Conservation (phyloP, 2,329 filamentous ascomycete species). For the Claviceps fusiformis region DNA sequence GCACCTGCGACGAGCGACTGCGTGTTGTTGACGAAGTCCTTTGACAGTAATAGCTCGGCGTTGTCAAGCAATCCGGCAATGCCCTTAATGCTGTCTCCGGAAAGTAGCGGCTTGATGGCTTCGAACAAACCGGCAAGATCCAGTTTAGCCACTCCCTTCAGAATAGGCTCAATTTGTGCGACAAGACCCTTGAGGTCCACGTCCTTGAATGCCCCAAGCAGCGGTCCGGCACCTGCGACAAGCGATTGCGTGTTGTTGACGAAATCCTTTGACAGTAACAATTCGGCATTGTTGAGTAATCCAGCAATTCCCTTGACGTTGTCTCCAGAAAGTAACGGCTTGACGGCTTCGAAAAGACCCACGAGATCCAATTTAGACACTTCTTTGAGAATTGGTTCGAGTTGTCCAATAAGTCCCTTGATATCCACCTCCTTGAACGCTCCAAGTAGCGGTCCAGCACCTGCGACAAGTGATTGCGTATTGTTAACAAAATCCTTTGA, state of each 20-base stretch:
- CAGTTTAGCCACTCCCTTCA: conserved; percentile 8
- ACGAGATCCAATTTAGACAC: conserved; percentile 3
- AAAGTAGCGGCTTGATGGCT: not conserved
- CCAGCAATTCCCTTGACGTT: too few relatives aligned
- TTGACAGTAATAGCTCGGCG: conserved; percentile 16
- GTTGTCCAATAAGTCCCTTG: conserved; percentile 6
- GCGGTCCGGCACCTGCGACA: conserved; percentile 13
- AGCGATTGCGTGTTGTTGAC: conserved; percentile 19
- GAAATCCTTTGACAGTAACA: conserved; percentile 17
- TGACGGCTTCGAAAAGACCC: conserved; percentile 3
- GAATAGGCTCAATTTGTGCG: conserved; percentile 15
- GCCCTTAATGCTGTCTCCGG: not conserved
- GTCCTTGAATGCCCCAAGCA: conserved; percentile 21
- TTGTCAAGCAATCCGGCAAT: conserved; percentile 8
- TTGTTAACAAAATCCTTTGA: conserved; percentile 19
- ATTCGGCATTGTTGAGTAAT: conserved; percentile 13
- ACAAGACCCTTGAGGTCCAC: conserved; percentile 11
- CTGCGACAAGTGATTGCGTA: conserved; percentile 12
- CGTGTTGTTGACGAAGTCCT: conserved; percentile 19
- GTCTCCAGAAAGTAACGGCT: conserved; percentile 7
- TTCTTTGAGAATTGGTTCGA: conserved; percentile 18
- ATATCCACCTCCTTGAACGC: conserved; percentile 19
- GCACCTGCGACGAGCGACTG: conserved; percentile 13
- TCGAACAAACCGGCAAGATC: conserved; percentile 3
- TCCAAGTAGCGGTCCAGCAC: conserved; percentile 19